Percentiles rank a stretch among this genome's conserved stretches.
These are phyloP conservation scores for Bimuria novae-zelandiae DNA, from an alignment of 2,329 filamentous ascomycete species.

Conservation along the genomic window DNA sequence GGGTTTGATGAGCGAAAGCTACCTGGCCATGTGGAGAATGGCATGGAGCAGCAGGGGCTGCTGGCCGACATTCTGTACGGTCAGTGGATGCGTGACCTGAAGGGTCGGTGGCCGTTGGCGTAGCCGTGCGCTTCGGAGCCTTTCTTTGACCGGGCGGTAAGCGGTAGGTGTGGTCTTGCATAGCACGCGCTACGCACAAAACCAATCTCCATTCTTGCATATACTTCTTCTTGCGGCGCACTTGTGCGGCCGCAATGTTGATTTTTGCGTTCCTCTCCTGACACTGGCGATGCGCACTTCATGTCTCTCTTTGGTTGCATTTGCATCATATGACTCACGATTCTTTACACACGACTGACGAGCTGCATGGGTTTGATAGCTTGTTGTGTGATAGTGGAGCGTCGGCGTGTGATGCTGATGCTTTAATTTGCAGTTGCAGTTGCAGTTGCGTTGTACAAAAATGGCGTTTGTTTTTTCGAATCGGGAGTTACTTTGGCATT, in stretches of 20 bases:
- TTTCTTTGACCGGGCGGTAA: too few relatives aligned
- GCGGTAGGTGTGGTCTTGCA: too few relatives aligned
- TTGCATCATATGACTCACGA: neutral
- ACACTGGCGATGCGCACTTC: neutral
- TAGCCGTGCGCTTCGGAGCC: neutral
- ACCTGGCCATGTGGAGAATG: conserved; percentile 64
- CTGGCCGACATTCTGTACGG: conserved; percentile 89
- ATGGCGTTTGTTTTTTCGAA: too few relatives aligned
- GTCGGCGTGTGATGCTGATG: too few relatives aligned
- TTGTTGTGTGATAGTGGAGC: too few relatives aligned
- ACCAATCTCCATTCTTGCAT: conserved; percentile 5
- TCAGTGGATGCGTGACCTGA: conserved; percentile 85
- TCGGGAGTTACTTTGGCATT: too few relatives aligned
- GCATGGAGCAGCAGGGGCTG: conserved; percentile 91
- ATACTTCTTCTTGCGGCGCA: neutral
- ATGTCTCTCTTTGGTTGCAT: conserved; percentile 3
- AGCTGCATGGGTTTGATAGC: too few relatives aligned
- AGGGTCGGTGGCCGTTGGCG: conserved; percentile 51
- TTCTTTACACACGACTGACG: neutral
- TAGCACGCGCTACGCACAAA: too few relatives aligned
- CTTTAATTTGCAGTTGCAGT: too few relatives aligned
- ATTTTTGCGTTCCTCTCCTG: too few relatives aligned
- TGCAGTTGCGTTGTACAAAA: too few relatives aligned
- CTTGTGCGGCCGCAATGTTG: neutral
- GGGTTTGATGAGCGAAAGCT: conserved; percentile 55